Evolutionary conservation across 2,329 filamentous ascomycete species (phyloP).

Genomic region (Davidsoniella virescens): DNA sequence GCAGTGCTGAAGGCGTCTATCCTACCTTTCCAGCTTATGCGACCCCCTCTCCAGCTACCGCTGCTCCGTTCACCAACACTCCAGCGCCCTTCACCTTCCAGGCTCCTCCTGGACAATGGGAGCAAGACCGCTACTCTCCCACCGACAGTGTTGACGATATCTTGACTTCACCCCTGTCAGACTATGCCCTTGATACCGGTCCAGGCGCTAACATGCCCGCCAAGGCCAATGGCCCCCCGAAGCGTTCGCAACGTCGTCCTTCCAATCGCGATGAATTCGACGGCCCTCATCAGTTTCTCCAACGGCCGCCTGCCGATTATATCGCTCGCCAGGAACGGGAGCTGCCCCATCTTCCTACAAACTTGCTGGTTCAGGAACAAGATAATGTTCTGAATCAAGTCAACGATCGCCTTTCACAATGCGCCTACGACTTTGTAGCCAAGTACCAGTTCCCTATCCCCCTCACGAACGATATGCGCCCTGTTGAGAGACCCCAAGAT

Average conservation of each 20-base stretch:
- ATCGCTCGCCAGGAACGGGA: conserved; percentile 65
- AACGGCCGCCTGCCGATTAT: conserved; percentile 52
- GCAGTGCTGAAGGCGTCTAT: conserved; percentile 17
- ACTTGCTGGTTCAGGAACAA: conserved; percentile 70
- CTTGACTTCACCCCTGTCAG: conserved; percentile 41
- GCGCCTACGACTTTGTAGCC: conserved; percentile 78
- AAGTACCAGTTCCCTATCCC: conserved; percentile 86
- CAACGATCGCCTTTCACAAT: conserved; percentile 71
- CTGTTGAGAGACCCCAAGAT: conserved; percentile 56
- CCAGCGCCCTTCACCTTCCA: conserved; percentile 11
- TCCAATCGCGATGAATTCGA: conserved; percentile 83
- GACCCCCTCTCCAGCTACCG: conserved; percentile 25
- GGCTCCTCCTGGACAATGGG: conserved; percentile 23
- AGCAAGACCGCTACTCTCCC: conserved; percentile 36
- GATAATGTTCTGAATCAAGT: conserved; percentile 65
- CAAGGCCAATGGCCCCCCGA: conserved; percentile 19
- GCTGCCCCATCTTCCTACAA: conserved; percentile 66
- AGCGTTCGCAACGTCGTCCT: conserved; percentile 47
- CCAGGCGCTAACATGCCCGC: conserved; percentile 23
- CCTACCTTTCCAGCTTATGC: conserved; percentile 25
- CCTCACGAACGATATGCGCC: conserved; percentile 65
- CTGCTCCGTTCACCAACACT: conserved; percentile 11
- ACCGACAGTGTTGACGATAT: conserved; percentile 43
- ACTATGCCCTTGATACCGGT: conserved; percentile 40
- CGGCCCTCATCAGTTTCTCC: conserved; percentile 68